Conservation (phyloP, 192 early-diverging fungal genomes). For the Linnemannia hyalina region DNA sequence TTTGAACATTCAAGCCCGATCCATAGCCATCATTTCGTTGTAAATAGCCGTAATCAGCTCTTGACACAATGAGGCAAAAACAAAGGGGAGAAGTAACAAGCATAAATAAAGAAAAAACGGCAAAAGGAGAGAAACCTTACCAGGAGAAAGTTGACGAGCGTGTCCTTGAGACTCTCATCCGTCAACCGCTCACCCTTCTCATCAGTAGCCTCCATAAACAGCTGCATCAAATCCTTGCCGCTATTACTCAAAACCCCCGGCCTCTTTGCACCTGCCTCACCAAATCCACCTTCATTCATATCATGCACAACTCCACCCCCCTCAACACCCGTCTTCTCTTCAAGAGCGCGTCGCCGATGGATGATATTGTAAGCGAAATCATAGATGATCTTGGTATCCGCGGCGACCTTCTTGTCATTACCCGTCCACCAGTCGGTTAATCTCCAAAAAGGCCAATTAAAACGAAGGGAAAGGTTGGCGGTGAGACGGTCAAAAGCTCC, state of each 20-base stretch:
- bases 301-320: neutral
- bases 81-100: neutral
- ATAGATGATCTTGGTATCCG: conserved; percentile 24
- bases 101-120: neutral
- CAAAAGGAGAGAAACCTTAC: neutral
- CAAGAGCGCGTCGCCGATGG: conserved; percentile 16
- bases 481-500: conserved; percentile 65
- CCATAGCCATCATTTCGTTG: neutral
- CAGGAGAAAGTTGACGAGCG: conserved; percentile 58
- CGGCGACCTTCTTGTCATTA: conserved; percentile 3
- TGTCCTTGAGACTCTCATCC: conserved; percentile 58
- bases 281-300: neutral
- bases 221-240: conserved; percentile 52
- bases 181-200: conserved; percentile 49
- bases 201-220: conserved; percentile 57
- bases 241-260: neutral
- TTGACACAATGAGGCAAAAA: neutral
- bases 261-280: neutral
- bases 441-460: conserved; percentile 30
- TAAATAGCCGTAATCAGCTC: neutral
- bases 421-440: conserved; percentile 34
- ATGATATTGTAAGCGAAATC: conserved; percentile 51
- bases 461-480: conserved; percentile 20
- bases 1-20: neutral
- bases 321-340: neutral